phyloP scores from a whole-genome alignment of 1,139 yeast species.

The Saccharomycopsis crataegensis region DNA sequence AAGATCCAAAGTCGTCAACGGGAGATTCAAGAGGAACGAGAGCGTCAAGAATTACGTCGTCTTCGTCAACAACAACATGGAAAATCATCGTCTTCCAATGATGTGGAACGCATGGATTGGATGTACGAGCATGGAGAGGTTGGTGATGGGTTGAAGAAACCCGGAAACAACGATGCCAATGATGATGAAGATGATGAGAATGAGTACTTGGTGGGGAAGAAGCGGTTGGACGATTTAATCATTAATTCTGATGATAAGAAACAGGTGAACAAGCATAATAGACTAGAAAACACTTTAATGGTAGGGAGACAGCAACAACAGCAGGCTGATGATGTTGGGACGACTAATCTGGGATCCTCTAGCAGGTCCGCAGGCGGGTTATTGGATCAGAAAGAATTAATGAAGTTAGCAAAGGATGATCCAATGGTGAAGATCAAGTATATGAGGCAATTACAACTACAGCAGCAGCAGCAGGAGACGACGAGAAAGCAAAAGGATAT shows the following conservation, averaged over 20 bases:
- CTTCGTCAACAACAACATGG: constrained; percentile 40
- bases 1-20: constrained; percentile 56
- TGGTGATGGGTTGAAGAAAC: constrained; percentile 11
- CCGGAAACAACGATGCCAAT: constrained; percentile 27
- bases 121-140: constrained; percentile 57
- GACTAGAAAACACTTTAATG: constrained; percentile 6
- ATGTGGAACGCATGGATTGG: constrained; percentile 62
- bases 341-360: too few species aligned
- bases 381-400: constrained; percentile 10
- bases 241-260: constrained; percentile 14
- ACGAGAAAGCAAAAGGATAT: not conserved
- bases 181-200: constrained; percentile 24
- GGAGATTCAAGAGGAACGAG: constrained; percentile 60
- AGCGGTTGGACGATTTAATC: constrained; percentile 7
- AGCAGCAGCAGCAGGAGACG: not conserved
- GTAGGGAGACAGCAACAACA: constrained; percentile 6
- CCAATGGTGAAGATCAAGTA: constrained; percentile 23
- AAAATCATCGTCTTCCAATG: constrained; percentile 26
- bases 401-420: constrained; percentile 19
- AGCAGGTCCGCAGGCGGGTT: not conserved
- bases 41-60: constrained; percentile 49
- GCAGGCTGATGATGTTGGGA: not conserved
- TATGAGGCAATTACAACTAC: constrained; percentile 15
- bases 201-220: constrained; percentile 25
- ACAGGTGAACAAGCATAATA: constrained; percentile 6